Percentiles rank a stretch among this genome's conserved stretches.
Evolutionary conservation across 345 rosid species (phyloP).

Genomic region (Salix exigua): DNA sequence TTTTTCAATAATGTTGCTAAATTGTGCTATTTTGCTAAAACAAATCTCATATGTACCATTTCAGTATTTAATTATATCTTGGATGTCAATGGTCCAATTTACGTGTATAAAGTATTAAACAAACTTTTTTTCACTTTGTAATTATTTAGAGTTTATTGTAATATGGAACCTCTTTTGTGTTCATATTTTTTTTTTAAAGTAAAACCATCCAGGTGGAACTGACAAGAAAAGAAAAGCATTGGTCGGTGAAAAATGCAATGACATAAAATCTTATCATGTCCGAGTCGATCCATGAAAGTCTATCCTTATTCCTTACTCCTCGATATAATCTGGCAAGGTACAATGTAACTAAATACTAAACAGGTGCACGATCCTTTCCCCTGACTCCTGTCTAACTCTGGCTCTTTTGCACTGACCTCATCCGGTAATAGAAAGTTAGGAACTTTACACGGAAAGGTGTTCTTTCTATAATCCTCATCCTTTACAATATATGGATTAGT

Average conservation of each 20-base stretch:
- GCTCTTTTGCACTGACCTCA: background rate
- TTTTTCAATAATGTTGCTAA: too few relatives aligned
- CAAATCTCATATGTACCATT: too few relatives aligned
- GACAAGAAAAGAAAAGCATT: background rate
- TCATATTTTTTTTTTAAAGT: background rate
- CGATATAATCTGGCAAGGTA: background rate
- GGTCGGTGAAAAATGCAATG: background rate
- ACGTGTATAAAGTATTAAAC: too few relatives aligned
- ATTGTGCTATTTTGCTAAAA: too few relatives aligned
- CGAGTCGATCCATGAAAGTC: background rate
- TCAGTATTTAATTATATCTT: too few relatives aligned
- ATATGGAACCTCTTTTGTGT: too few relatives aligned
- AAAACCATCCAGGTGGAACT: background rate
- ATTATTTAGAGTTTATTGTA: too few relatives aligned
- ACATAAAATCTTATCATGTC: background rate
- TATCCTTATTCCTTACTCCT: background rate
- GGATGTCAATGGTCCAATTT: too few relatives aligned
- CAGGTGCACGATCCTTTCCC: background rate
- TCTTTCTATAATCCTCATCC: background rate
- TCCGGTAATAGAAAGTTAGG: background rate
- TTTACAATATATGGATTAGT: slow-evolving; percentile 4
- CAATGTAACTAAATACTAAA: background rate
- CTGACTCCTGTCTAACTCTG: background rate
- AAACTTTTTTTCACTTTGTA: too few relatives aligned
- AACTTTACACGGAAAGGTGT: background rate